Conservation (phyloP, 768 basidiomycete species). For the Chiua virens region DNA sequence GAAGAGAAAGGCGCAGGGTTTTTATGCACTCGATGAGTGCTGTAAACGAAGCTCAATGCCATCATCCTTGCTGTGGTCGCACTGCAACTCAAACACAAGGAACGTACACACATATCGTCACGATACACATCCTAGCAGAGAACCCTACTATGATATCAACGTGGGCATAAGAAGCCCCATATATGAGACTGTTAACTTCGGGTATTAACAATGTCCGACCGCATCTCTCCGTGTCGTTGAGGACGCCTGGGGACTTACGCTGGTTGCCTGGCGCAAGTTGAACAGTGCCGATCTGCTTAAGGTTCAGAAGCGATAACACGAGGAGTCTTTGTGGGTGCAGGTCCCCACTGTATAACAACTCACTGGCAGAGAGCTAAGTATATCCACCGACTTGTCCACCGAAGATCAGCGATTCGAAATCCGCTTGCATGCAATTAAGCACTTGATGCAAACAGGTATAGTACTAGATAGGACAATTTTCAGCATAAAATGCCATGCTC, state of each 20-base stretch:
- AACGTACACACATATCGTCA: background rate
- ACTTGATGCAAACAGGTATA: too few relatives aligned
- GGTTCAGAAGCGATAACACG: background rate
- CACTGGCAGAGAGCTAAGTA: too few relatives aligned
- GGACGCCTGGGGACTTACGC: background rate
- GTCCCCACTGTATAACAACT: too few relatives aligned
- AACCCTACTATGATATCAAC: background rate
- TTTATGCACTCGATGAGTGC: slow-evolving; percentile 11
- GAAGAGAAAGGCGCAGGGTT: background rate
- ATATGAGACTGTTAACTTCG: background rate
- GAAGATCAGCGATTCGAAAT: too few relatives aligned
- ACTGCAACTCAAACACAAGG: slow-evolving; percentile 1
- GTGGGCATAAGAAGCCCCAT: background rate
- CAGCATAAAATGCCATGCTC: too few relatives aligned
- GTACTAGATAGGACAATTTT: too few relatives aligned
- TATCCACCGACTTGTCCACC: too few relatives aligned
- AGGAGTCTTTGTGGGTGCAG: slow-evolving; percentile 8
- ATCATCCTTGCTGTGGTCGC: background rate
- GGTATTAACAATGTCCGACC: background rate
- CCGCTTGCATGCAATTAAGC: too few relatives aligned
- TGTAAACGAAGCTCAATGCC: background rate
- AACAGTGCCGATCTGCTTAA: background rate
- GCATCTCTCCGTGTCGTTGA: background rate
- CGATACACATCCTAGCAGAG: slow-evolving; percentile 1
- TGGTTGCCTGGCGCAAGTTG: background rate